phyloP scores from a whole-genome alignment of 176 grass and related monocot species.

The Paspalum notatum region DNA sequence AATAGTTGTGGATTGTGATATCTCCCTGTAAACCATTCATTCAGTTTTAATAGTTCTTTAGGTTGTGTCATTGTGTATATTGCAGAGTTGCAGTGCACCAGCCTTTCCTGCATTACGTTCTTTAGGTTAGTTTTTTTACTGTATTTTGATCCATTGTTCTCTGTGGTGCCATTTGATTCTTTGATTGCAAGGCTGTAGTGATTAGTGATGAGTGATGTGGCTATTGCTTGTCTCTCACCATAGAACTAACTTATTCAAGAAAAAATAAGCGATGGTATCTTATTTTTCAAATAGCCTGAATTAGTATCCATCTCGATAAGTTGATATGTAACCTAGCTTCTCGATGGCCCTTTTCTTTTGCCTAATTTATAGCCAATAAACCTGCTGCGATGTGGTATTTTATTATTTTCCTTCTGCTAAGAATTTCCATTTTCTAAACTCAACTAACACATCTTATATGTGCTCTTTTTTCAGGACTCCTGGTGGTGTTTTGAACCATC shows the following conservation, averaged over 20 bases:
- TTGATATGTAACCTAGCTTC: neutral
- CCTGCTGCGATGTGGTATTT: neutral
- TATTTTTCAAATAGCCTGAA: neutral
- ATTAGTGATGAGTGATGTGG: neutral
- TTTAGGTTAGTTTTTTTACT: neutral
- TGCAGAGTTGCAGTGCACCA: neutral
- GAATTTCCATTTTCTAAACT: neutral
- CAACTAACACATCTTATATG: neutral
- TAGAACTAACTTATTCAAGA: conserved; percentile 14
- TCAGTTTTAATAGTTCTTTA: neutral
- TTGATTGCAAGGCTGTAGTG: neutral
- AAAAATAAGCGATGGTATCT: neutral
- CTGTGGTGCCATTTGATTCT: neutral
- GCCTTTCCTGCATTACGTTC: neutral
- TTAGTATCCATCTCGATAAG: neutral
- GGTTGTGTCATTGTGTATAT: neutral
- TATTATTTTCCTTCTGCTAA: neutral
- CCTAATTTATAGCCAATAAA: neutral
- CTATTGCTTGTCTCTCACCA: conserved; percentile 5
- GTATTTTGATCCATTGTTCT: neutral
- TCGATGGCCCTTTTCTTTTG: neutral
- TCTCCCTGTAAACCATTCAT: neutral
- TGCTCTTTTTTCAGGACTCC: conserved; percentile 25
- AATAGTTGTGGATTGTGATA: neutral
- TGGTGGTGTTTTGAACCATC: neutral